Percentiles rank a stretch among this genome's conserved stretches.
These are phyloP conservation scores for Penicillium sp. DNA, from an alignment of 2,329 filamentous ascomycete species.

Conservation along the genomic window DNA sequence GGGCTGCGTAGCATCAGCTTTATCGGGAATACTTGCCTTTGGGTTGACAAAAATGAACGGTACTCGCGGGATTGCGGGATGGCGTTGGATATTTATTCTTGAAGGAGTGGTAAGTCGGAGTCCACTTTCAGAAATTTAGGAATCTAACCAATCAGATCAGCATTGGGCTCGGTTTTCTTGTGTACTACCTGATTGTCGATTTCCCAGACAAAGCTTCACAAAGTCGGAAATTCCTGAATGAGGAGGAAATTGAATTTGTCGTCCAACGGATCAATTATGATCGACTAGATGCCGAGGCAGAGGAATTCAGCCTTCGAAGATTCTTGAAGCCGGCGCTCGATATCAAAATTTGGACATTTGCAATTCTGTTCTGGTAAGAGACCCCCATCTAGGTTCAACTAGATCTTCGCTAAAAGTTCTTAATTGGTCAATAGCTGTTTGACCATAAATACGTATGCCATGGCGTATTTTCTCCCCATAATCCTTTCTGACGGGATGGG, in stretches of 20 bases:
- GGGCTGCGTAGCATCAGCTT: constrained; percentile 64
- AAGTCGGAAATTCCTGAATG: constrained; percentile 4
- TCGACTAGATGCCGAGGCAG: constrained; percentile 10
- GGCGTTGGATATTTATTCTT: constrained; percentile 5
- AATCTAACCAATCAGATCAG: too few relatives aligned
- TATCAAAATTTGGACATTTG: constrained; percentile 13
- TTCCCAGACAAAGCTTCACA: constrained; percentile 28
- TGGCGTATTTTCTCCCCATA: constrained; percentile 19
- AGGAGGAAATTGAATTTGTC: constrained; percentile 2
- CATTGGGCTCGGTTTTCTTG: background rate
- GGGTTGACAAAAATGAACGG: constrained; percentile 52
- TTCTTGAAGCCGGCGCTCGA: constrained; percentile 11
- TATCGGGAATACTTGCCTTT: constrained; percentile 67
- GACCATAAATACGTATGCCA: constrained; percentile 7
- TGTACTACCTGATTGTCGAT: constrained; percentile 35
- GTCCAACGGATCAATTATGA: constrained; percentile 14
- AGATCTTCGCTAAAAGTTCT: too few relatives aligned
- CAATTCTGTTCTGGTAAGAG: background rate
- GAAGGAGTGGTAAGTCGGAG: background rate
- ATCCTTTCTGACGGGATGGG: constrained; percentile 11
- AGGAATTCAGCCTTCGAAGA: constrained; percentile 4
- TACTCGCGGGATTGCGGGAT: background rate
- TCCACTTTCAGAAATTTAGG: too few relatives aligned
- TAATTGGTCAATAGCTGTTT: too few relatives aligned
- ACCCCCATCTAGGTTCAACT: too few relatives aligned